Conservation (phyloP, 805 yeast species). For the Kockiozyma suomiensis region DNA sequence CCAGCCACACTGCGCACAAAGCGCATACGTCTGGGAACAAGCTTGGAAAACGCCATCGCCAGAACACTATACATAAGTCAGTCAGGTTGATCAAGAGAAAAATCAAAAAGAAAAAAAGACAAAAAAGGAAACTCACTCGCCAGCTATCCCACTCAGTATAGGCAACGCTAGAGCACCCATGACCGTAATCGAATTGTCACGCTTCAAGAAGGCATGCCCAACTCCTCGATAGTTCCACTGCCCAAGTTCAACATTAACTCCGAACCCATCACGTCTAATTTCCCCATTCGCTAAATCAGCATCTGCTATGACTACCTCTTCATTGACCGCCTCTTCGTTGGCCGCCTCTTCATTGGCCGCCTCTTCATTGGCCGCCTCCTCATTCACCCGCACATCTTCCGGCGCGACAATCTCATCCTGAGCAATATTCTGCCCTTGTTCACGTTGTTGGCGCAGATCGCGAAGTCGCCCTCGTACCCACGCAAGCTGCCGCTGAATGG, state of each 20-base stretch:
- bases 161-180: conserved; percentile 25
- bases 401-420: not conserved
- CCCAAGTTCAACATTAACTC: conserved; percentile 1
- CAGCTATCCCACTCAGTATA: conserved; percentile 18
- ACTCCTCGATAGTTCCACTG: not conserved
- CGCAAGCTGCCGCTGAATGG: not conserved
- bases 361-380: not conserved
- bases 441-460: not conserved
- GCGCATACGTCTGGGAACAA: not conserved
- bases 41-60: conserved; percentile 7
- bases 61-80: conserved; percentile 3
- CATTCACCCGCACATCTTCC: not conserved
- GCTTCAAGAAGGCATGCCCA: not conserved
- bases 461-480: not conserved
- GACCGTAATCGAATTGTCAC: conserved; percentile 2
- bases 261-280: not conserved
- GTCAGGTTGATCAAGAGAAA: not conserved
- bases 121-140: conserved; percentile 9
- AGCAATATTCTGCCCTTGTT: not conserved
- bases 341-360: no score
- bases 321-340: no score
- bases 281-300: not conserved
- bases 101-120: not conserved
- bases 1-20: conserved; percentile 23
- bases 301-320: not conserved